Evolutionary conservation across 306 rosid species (phyloP), one percentile per base, ranked within the genome.

Genomic region (Sechiopsis laciniata): DNA sequence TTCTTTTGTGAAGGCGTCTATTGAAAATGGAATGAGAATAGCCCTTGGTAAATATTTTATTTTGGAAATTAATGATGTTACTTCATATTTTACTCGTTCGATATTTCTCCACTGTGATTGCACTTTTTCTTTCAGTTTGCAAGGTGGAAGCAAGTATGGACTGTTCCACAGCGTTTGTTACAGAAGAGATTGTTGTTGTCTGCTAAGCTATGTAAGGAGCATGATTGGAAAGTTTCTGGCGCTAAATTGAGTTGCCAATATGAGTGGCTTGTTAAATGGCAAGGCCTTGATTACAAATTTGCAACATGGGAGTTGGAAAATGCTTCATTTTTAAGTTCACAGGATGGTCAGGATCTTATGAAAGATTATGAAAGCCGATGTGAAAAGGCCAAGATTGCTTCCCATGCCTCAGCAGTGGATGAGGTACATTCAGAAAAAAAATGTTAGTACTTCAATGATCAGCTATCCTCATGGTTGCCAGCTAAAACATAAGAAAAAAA

Each of bases 181-280:
- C 84, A 78, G 75, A 87, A 82, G 69, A 78, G 96, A 78, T 78
- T 60, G 40, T 64, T 82, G 74, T 35, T 68, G 57, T 78, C 76
- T 71, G 32, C 81, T 62, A 48, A 70, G 75, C 77, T 83, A 73
- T 71, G 21, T 75, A 75, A 78, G 61, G 77, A 78, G 71, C 51
- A 61, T 77, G 46, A 20, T 8, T 17, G 60, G 70, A 80, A 80
- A 55, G 75, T 75, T 70, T 79, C 69, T 70, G 83, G 77, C 61
- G 78, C 77, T 71, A 59, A 75, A 45, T 69, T 78, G 60, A 76
- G 73, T 64, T 69, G 85, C 73, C 74, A 71, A 46, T 69, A 68
- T 32, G 90, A 87, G 73, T 87, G 92, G 92, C 90, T 87, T 84
- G 96, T 89, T 75, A 85, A 89, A 71, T 89, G 92, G 96, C 74